Conservation (phyloP, 352 stramenopile genomes). For the Globisporangium ultimum region DNA sequence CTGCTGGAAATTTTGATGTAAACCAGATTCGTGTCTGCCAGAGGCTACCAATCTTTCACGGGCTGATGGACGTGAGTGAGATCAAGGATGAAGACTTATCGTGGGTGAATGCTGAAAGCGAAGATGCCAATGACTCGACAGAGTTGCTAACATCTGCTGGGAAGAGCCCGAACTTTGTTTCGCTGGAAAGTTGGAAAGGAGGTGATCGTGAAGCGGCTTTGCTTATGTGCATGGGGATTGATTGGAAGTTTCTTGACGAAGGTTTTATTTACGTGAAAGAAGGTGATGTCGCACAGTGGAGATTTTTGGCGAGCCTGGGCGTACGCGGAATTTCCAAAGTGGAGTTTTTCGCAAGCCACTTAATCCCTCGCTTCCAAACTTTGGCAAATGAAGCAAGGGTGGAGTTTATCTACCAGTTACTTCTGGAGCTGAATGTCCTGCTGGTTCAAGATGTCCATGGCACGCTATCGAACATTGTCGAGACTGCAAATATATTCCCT, state of each 20-base stretch:
- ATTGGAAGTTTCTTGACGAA: conserved; percentile 42
- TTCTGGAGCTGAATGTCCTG: conserved; percentile 37
- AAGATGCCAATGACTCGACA: conserved; percentile 2
- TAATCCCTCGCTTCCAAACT: conserved; percentile 47
- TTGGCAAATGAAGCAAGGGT: conserved; percentile 26
- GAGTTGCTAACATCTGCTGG: conserved; percentile 9
- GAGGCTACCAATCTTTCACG: conserved; percentile 52
- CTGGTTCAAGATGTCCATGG: conserved; percentile 39
- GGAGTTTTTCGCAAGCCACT: conserved; percentile 42
- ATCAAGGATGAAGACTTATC: conserved; percentile 19
- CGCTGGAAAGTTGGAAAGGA: conserved; percentile 17
- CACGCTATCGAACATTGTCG: conserved; percentile 35
- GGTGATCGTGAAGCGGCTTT: conserved; percentile 3
- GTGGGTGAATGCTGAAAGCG: conserved; percentile 16
- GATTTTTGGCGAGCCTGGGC: conserved; percentile 30
- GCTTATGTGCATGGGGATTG: conserved; percentile 39
- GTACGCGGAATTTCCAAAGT: conserved; percentile 36
- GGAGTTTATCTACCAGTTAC: conserved; percentile 39
- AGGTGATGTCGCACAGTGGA: conserved; percentile 24
- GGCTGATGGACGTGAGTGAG: conserved; percentile 17
- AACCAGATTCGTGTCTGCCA: conserved; percentile 30
- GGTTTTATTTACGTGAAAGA: conserved; percentile 49
- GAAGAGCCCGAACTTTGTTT: conserved; percentile 26
- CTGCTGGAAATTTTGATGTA: conserved; percentile 29
- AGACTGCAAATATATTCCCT: conserved; percentile 56